These are phyloP conservation scores for Eucalyptus shirleyi DNA, from an alignment of 345 rosid genomes.

Conservation along the genomic window DNA sequence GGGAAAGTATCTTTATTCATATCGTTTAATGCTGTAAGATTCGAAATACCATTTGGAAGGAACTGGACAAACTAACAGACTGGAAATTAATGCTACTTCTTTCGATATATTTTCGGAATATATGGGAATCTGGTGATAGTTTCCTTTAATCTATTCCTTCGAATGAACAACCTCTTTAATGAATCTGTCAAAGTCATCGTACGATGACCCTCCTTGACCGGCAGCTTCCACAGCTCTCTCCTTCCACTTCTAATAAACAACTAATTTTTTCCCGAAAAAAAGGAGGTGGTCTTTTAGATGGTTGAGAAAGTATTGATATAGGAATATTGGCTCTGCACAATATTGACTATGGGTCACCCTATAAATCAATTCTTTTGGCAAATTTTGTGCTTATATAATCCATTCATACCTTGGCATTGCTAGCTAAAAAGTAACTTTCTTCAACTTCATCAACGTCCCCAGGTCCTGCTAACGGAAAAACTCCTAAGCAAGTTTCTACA, in stretches of 20 bases:
- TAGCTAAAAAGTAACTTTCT: too few relatives aligned
- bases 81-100: background rate
- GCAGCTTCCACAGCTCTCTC: conserved; percentile 6
- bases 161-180: background rate
- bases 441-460: too few relatives aligned
- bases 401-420: too few relatives aligned
- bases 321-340: too few relatives aligned
- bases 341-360: too few relatives aligned
- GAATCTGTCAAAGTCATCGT: background rate
- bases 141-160: background rate
- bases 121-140: background rate
- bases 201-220: conserved; percentile 4
- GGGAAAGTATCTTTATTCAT: background rate
- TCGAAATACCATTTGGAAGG: background rate
- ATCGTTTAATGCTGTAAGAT: background rate
- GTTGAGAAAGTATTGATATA: too few relatives aligned
- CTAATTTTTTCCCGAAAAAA: too few relatives aligned
- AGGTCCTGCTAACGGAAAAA: too few relatives aligned
- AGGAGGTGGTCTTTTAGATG: too few relatives aligned
- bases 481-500: too few relatives aligned
- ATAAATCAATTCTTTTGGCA: too few relatives aligned
- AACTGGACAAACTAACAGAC: background rate
- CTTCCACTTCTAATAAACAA: background rate
- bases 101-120: background rate
- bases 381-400: too few relatives aligned